Conservation (phyloP, 305 asterid species). For the Petunia hybrid region DNA sequence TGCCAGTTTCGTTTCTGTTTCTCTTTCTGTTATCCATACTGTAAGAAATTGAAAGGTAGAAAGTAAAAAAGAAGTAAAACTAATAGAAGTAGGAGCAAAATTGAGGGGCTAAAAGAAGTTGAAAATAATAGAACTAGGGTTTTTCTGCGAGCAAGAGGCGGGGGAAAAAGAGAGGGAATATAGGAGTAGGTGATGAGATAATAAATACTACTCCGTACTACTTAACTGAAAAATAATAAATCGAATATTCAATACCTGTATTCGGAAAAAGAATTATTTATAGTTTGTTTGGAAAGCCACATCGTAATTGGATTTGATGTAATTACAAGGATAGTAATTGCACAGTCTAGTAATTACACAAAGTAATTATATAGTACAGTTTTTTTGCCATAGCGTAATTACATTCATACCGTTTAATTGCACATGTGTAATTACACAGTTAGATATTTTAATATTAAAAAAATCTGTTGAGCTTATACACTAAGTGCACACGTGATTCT, state of each 20-base stretch:
- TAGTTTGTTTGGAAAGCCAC: no score
- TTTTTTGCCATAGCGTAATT: no score
- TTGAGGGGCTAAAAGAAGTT: constrained; percentile 33
- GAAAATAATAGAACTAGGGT: constrained; percentile 45
- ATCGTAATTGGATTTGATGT: no score
- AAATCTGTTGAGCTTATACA: no score
- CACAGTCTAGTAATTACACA: no score
- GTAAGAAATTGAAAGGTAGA: not conserved
- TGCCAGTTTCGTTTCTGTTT: constrained; percentile 60
- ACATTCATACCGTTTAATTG: no score
- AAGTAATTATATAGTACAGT: no score
- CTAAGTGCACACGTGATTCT: no score
- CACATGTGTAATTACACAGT: no score
- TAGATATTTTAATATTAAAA: no score
- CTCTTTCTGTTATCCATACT: constrained; percentile 80
- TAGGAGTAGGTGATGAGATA: not conserved
- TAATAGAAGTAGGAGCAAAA: not conserved
- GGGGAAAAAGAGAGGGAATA: constrained; percentile 12
- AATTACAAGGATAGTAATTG: no score
- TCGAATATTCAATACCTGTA: not conserved
- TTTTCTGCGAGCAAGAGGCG: constrained; percentile 24
- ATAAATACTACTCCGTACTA: constrained; percentile 19
- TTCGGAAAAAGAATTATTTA: no score
- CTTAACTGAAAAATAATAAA: not conserved
- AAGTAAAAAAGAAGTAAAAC: not conserved